Evolutionary conservation across 2,329 filamentous ascomycete genomes (phyloP).

Genomic region (Claviceps sp.): DNA sequence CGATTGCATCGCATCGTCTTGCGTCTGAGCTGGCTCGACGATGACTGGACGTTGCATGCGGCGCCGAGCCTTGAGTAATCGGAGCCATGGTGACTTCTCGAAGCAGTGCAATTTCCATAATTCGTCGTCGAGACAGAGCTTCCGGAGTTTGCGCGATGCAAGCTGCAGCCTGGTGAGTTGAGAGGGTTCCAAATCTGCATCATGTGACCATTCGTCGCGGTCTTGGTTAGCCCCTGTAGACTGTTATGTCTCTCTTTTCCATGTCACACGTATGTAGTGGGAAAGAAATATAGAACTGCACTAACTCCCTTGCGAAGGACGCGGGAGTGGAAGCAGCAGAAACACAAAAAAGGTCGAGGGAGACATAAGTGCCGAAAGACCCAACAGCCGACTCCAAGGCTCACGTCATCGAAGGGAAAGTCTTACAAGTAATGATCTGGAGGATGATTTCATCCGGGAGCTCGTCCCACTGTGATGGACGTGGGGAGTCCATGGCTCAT

Average conservation of each 20-base stretch:
- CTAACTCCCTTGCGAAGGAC: neutral
- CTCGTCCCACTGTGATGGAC: conserved; percentile 25
- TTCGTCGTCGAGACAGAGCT: conserved; percentile 57
- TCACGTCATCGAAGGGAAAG: neutral
- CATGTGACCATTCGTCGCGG: neutral
- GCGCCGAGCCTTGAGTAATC: conserved; percentile 35
- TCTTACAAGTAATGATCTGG: conserved; percentile 48
- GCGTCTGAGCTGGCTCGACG: neutral
- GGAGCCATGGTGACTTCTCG: conserved; percentile 51
- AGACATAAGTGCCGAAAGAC: neutral
- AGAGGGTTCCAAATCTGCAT: conserved; percentile 22
- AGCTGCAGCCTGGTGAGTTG: conserved; percentile 51
- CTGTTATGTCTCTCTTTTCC: neutral
- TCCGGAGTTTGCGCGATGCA: conserved; percentile 51
- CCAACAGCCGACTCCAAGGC: neutral
- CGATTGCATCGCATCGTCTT: conserved; percentile 8
- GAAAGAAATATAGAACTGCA: neutral
- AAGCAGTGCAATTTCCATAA: conserved; percentile 71
- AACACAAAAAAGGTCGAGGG: neutral
- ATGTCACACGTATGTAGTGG: neutral
- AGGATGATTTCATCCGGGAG: conserved; percentile 52
- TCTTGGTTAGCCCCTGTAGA: neutral
- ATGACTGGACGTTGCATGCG: conserved; percentile 18
- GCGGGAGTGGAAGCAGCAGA: neutral
- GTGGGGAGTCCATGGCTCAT: conserved; percentile 16